A percentile compares a stretch with the other conserved stretches of the same genome.
These are phyloP conservation scores for Saturnispora diversa DNA, from an alignment of 805 yeast species.

Conservation along the genomic window DNA sequence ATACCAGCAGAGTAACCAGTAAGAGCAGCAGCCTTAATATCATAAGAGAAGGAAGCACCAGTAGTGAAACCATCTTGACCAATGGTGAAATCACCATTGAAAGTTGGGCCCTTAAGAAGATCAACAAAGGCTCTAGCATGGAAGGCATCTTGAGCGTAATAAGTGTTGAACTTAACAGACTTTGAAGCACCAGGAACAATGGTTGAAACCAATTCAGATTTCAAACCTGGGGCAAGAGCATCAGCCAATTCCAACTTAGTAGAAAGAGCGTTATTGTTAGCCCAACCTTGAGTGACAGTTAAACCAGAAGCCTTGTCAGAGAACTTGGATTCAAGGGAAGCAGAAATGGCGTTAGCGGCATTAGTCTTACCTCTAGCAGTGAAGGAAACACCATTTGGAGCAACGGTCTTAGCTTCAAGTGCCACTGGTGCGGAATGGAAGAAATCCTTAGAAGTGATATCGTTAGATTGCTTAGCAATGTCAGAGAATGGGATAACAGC, in stretches of 20 bases:
- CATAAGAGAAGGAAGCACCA: slow-evolving; percentile 97
- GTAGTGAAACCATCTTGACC: slow-evolving; percentile 96
- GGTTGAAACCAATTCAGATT: slow-evolving; percentile 82
- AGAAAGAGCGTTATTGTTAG: slow-evolving; percentile 83
- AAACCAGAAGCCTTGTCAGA: slow-evolving; percentile 88
- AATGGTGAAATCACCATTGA: slow-evolving; percentile 89
- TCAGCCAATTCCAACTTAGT: slow-evolving; percentile 91
- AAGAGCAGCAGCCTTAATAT: slow-evolving; percentile 84
- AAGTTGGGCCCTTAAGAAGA: slow-evolving; percentile 89
- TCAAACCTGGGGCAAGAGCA: slow-evolving; percentile 89
- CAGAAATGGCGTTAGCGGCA: slow-evolving; percentile 70
- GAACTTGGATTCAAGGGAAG: slow-evolving; percentile 85
- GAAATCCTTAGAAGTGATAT: slow-evolving; percentile 84
- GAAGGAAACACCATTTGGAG: slow-evolving; percentile 95
- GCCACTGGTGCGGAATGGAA: slow-evolving; percentile 85
- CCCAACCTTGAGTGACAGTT: slow-evolving; percentile 96
- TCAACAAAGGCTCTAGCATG: slow-evolving; percentile 94
- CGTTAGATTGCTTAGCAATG: slow-evolving; percentile 87
- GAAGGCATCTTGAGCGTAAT: slow-evolving; percentile 87
- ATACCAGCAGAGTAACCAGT: slow-evolving; percentile 90
- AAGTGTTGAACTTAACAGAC: slow-evolving; percentile 83
- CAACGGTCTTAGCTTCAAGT: slow-evolving; percentile 82
- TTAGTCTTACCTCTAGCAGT: slow-evolving; percentile 75
- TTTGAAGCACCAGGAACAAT: slow-evolving; percentile 80
- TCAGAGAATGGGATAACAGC: slow-evolving; percentile 89